Percentiles rank a stretch among this genome's conserved stretches.
phyloP scores from a whole-genome alignment of 306 rosid species.

The Canavalia ensiformis region DNA sequence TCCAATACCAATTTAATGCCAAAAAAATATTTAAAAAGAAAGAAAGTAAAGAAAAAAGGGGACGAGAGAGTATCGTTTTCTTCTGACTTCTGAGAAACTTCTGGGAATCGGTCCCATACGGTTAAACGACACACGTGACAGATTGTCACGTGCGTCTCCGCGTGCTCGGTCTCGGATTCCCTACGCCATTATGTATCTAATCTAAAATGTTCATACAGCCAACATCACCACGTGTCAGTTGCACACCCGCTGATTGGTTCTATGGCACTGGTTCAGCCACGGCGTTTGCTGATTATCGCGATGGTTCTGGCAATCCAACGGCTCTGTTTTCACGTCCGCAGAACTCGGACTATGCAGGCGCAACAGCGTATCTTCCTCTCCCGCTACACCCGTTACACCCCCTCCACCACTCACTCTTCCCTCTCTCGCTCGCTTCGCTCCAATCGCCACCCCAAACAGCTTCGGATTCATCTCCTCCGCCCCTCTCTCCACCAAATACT shows the following conservation, averaged over 20 bases:
- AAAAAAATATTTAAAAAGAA: background rate
- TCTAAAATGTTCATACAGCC: slow-evolving; percentile 4
- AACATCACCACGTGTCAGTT: slow-evolving; percentile 45
- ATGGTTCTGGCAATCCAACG: slow-evolving; percentile 55
- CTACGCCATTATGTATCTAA: slow-evolving; percentile 40
- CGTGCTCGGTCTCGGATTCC: slow-evolving; percentile 52
- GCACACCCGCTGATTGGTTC: slow-evolving; percentile 63
- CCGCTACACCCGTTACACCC: slow-evolving; percentile 34
- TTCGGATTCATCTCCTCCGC: slow-evolving; percentile 57
- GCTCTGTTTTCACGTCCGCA: slow-evolving; percentile 64
- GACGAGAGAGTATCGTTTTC: slow-evolving; percentile 34
- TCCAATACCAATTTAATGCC: slow-evolving; percentile 30
- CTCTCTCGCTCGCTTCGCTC: slow-evolving; percentile 72
- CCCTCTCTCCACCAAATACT: background rate
- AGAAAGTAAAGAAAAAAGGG: slow-evolving; percentile 1
- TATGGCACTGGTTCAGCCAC: slow-evolving; percentile 68
- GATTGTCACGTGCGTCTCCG: slow-evolving; percentile 62
- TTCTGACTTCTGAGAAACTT: slow-evolving; percentile 61
- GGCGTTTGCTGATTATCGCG: slow-evolving; percentile 52
- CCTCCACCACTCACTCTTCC: slow-evolving; percentile 25
- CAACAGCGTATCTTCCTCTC: slow-evolving; percentile 59
- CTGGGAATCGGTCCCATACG: slow-evolving; percentile 62
- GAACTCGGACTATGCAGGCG: slow-evolving; percentile 56
- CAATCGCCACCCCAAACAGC: slow-evolving; percentile 75
- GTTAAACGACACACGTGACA: slow-evolving; percentile 64